phyloP scores from a whole-genome alignment of 139 green algal genomes.

The Tetratostichococcus sp. region DNA sequence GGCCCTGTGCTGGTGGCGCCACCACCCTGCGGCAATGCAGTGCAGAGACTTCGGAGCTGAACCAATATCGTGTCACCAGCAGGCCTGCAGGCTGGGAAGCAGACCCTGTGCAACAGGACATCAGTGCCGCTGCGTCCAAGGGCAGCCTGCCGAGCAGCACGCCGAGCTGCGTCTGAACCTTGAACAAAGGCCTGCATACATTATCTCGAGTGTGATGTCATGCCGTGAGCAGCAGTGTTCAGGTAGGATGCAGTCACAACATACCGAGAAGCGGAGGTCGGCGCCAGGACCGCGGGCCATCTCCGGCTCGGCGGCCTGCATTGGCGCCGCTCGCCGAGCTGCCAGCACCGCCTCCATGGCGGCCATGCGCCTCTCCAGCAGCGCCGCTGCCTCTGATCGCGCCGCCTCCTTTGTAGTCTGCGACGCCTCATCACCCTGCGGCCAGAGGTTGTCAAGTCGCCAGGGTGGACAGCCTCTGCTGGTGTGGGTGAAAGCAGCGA shows the following conservation, averaged over 20 bases:
- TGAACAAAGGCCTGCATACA: too few relatives aligned
- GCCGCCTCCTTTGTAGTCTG: conserved; percentile 37
- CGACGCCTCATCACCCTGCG: conserved; percentile 16
- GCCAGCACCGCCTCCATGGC: conserved; percentile 86
- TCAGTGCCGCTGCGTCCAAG: too few relatives aligned
- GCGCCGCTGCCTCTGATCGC: conserved; percentile 67
- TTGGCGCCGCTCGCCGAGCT: conserved; percentile 47
- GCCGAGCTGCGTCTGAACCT: too few relatives aligned
- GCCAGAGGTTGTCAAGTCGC: not conserved
- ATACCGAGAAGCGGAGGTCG: conserved; percentile 30
- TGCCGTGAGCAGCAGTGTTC: not conserved
- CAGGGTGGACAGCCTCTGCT: too few relatives aligned
- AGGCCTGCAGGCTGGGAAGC: too few relatives aligned
- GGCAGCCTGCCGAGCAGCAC: too few relatives aligned
- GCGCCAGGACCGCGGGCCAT: conserved; percentile 25
- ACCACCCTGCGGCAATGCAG: conserved; percentile 5
- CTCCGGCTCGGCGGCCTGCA: conserved; percentile 39
- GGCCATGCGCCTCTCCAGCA: conserved; percentile 84
- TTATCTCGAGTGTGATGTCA: too few relatives aligned
- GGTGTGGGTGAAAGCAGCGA: too few relatives aligned
- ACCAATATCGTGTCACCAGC: too few relatives aligned
- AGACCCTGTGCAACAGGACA: not conserved
- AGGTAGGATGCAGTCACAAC: not conserved
- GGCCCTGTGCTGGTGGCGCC: conserved; percentile 50
- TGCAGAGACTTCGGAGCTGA: not conserved